Percentiles rank a stretch among this genome's conserved stretches.
Conservation (phyloP, 371 early-diverging fungal species). For the Chytridium lagenaria region DNA sequence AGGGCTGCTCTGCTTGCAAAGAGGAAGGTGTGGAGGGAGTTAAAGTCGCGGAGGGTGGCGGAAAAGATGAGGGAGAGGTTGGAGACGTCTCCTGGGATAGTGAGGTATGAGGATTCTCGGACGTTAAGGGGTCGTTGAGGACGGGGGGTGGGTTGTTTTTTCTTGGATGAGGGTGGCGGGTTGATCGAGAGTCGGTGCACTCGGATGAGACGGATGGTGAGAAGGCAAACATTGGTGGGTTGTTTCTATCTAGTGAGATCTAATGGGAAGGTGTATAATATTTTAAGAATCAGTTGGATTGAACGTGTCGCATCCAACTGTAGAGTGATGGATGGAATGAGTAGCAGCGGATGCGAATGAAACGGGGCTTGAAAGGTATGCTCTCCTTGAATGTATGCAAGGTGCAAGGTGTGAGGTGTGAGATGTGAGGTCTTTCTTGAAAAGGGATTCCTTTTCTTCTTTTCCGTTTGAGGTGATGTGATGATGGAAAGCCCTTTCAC, state of each 20-base stretch:
- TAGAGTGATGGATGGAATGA: too few relatives aligned
- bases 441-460: too few relatives aligned
- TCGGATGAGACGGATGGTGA: neutral
- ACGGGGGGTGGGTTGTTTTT: neutral
- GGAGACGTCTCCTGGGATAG: slow-evolving; percentile 17
- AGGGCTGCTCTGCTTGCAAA: slow-evolving; percentile 10
- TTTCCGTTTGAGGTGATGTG: too few relatives aligned
- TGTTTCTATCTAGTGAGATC: neutral
- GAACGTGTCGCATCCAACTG: too few relatives aligned
- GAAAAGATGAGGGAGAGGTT: slow-evolving; percentile 23
- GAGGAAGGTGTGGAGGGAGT: slow-evolving; percentile 15
- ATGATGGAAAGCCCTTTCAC: too few relatives aligned
- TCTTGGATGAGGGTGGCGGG: neutral
- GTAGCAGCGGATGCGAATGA: too few relatives aligned
- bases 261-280: neutral
- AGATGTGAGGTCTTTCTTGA: too few relatives aligned
- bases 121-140: slow-evolving; percentile 18
- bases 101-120: slow-evolving; percentile 24
- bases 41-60: neutral
- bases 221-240: neutral
- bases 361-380: too few relatives aligned
- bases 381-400: too few relatives aligned
- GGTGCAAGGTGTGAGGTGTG: too few relatives aligned
- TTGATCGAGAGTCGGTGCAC: neutral
- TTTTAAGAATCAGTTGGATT: too few relatives aligned